Base-by-base conservation (phyloP, 805 yeast species). In the Starmerella apicola region DNA sequence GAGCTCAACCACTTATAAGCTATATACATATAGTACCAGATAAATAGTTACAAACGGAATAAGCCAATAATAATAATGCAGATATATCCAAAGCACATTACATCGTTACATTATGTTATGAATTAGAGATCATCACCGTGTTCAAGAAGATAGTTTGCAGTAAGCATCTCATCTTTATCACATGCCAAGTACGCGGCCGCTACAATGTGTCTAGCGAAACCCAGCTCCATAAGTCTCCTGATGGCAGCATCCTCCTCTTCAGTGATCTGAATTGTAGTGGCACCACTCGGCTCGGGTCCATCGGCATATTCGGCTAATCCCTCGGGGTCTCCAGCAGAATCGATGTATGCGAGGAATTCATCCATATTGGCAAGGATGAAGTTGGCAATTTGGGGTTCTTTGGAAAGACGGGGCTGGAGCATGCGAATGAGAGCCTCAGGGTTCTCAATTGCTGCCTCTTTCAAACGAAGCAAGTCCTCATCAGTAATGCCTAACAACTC, bases 181-280 rank as follows among this genome's bases (percentile, higher is more conserved):
- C 98, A 91, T 31, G 97, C 97, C 70, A 91, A 78, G 65, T 83
- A 91, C 23, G 93, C 94, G 65, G 86, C 95, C 45, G 85, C 74
- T 33, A 82, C 98, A 42, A 80, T 66, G 51, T 78, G 71, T 51
- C 95, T 73, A 50, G 84, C 95, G 54, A 91, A 91, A 0, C 98
- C 98, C 49, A 91, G 69, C 61, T 81, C 96, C 59, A 94, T 80
- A 49, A 91, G 70, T 57, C 98, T 74, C 47, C 71, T 70, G 49
- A 91, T 82, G n/a, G 97, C 95, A 45, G 70, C 82, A 56, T 81
- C 79, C 56, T 91, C 98, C 52, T 77, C 91, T 41, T 72, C 76
- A 6, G 95, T 72, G 42, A 91, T 64, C 65, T 72, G 36, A 51
- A 65, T 22, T 40, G 65, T 34, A 13, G 22, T 32, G n/a, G 38